phyloP scores from a whole-genome alignment of 129 eudicot genomes.

The Flaveria bidentis region DNA sequence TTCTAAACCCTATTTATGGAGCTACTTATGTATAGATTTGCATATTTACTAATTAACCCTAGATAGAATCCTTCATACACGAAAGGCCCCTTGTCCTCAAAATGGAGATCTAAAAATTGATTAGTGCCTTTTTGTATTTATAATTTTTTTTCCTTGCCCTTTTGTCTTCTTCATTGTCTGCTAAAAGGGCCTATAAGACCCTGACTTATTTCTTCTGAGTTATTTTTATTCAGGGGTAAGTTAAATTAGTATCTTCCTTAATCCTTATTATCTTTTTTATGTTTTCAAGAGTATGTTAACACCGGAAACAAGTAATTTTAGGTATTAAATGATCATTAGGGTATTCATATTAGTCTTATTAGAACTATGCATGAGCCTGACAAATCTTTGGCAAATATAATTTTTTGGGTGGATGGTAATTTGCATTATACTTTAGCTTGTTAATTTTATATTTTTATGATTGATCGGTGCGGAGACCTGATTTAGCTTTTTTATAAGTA shows the following conservation, averaged over 20 bases:
- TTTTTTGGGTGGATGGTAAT: neutral
- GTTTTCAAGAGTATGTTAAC: neutral
- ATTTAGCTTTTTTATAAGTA: neutral
- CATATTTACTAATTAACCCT: neutral
- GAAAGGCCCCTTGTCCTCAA: neutral
- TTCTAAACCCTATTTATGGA: neutral
- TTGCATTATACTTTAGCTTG: neutral
- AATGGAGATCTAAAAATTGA: neutral
- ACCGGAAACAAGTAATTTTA: neutral
- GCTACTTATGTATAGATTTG: too few species aligned
- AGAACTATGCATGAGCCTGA: neutral
- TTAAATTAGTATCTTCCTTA: neutral
- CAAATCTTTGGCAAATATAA: neutral
- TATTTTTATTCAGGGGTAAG: neutral
- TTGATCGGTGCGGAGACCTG: neutral
- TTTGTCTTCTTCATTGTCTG: neutral
- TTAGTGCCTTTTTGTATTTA: too few species aligned
- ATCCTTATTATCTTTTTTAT: neutral
- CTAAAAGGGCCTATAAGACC: too few species aligned
- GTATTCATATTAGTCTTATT: neutral
- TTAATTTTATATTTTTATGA: neutral
- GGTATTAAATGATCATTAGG: neutral
- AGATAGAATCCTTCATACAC: neutral
- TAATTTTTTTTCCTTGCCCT: too few species aligned
- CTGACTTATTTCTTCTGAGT: too few species aligned